Evolutionary conservation across 768 basidiomycete genomes (phyloP).

Genomic region (Termitomyces sp.): DNA sequence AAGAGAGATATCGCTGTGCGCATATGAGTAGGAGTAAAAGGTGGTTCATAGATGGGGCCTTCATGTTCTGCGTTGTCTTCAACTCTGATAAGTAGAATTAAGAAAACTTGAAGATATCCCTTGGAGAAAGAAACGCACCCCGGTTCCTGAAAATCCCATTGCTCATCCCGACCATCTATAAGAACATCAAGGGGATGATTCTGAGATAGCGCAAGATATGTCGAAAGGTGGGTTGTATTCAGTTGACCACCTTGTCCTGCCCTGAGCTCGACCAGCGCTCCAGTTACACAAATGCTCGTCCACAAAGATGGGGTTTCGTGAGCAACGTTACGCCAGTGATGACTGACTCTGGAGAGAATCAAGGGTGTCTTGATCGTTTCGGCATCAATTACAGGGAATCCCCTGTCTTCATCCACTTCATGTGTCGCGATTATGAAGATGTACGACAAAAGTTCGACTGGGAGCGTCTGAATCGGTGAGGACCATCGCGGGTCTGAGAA

Average conservation of each 20-base stretch:
- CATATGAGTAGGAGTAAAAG: constrained; percentile 45
- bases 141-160: constrained; percentile 54
- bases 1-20: constrained; percentile 40
- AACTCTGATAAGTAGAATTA: constrained; percentile 19
- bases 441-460: constrained; percentile 54
- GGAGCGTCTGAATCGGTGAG: constrained; percentile 39
- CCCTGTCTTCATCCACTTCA: constrained; percentile 18
- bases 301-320: constrained; percentile 48
- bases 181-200: constrained; percentile 50
- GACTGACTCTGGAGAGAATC: constrained; percentile 43
- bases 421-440: constrained; percentile 51
- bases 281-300: constrained; percentile 51
- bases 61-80: constrained; percentile 16
- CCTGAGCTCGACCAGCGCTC: constrained; percentile 27
- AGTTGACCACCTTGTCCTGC: constrained; percentile 13
- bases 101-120: not conserved
- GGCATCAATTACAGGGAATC: constrained; percentile 29
- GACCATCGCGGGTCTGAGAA: not conserved
- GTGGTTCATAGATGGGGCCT: constrained; percentile 25
- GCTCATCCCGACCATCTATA: constrained; percentile 54
- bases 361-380: constrained; percentile 43
- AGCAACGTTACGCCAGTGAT: constrained; percentile 51
- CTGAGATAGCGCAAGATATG: constrained; percentile 44
- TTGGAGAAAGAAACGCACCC: constrained; percentile 33
- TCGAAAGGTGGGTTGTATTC: constrained; percentile 34